Percentiles rank a stretch among this genome's conserved stretches.
phyloP scores from a whole-genome alignment of 2,329 filamentous ascomycete genomes.

The Fonsecaea pugnacius region DNA sequence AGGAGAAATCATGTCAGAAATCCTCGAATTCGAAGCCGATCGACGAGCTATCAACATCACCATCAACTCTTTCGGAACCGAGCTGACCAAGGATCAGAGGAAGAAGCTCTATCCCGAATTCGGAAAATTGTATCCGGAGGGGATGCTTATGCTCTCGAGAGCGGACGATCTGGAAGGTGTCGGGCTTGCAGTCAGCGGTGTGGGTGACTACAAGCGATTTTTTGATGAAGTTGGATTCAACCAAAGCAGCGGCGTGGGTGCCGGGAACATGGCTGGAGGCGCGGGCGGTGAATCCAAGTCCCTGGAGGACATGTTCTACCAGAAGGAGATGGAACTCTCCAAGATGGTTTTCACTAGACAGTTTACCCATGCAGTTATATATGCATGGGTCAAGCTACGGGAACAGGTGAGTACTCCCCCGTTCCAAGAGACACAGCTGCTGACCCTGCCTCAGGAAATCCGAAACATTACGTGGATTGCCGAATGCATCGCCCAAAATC shows the following conservation, averaged over 20 bases:
- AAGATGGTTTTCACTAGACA: constrained; percentile 95
- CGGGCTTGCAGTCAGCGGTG: constrained; percentile 86
- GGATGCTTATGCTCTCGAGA: constrained; percentile 89
- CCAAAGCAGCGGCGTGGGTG: constrained; percentile 71
- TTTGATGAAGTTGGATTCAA: constrained; percentile 88
- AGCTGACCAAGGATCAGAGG: constrained; percentile 88
- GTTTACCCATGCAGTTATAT: constrained; percentile 93
- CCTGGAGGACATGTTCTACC: constrained; percentile 96
- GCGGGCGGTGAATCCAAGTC: constrained; percentile 82
- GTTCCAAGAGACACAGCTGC: constrained; percentile 12
- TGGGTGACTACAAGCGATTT: constrained; percentile 91
- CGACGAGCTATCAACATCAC: constrained; percentile 98
- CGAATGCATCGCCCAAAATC: constrained; percentile 99
- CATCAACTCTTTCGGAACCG: constrained; percentile 96
- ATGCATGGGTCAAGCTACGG: constrained; percentile 95
- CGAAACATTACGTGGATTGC: constrained; percentile 99
- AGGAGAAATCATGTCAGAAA: constrained; percentile 91
- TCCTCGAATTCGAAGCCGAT: constrained; percentile 95
- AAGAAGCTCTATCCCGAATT: constrained; percentile 96
- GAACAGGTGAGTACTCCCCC: constrained; percentile 74
- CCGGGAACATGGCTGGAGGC: constrained; percentile 84
- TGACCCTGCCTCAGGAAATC: constrained; percentile 73
- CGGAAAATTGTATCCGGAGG: constrained; percentile 89
- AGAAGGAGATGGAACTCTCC: constrained; percentile 98
- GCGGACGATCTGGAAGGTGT: constrained; percentile 96